Evolutionary conservation across 306 rosid species (phyloP), one percentile per base, ranked within the genome.

Genomic region (Acacia confusa): DNA sequence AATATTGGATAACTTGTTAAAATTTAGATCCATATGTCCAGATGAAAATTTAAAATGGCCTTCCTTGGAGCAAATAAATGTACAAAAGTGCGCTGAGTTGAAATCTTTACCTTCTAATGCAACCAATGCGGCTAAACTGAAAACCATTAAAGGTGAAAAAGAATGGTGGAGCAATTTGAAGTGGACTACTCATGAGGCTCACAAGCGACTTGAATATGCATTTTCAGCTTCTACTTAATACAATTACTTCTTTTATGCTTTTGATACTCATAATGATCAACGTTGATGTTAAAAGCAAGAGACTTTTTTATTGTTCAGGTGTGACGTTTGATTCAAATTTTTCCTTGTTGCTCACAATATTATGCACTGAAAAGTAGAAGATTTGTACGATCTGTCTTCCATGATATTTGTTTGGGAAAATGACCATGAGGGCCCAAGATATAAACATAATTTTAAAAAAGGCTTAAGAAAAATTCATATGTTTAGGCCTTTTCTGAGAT

Each of bases 101-200:
- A 48, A 4, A 48, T 3, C 55, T 48, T 16, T 48, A 48, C n/a
- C 55, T 48, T 48, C 16, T 1, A 48, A 17, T 20, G 16, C n/a
- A 16, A 17, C 20, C 20, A 48, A 5, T 48, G n/a, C 55, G 16
- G 7, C n/a, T 1, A 48, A 48, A 2, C 55, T 17, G 16, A 48
- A 6, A 48, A 48, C n/a, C 14, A 48, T 48, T 13, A 17, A 48
- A 48, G n/a, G n/a, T 48, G 55, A 48, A 14, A 10, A 43, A 50
- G 69, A 32, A 38, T 84, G 84, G 87, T 76, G 84, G 84, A 34
- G 55, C 55, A 73, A 52, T 9, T 76, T 84, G 82, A 44, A 68
- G 30, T 76, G 82, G 84, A 61, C 53, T 30, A 30, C 32, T 30
- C 32, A 30, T 30, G 55, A 65, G 10, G 68, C 71, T 14, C 15